These are phyloP conservation scores for Morella rubra DNA, from an alignment of 306 rosid genomes.

Conservation along the genomic window DNA sequence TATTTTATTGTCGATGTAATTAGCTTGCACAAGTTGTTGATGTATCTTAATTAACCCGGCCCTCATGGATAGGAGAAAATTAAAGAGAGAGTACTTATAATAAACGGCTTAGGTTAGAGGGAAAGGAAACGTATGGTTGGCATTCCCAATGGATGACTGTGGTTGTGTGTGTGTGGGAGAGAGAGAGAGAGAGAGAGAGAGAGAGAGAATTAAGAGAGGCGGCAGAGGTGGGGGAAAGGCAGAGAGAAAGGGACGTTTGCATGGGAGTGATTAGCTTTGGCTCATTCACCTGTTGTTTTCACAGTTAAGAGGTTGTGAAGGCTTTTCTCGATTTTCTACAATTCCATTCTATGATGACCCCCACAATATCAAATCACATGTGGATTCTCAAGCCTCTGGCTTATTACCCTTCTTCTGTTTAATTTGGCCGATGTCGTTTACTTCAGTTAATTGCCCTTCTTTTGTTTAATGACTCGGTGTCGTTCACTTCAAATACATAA, in stretches of 20 bases:
- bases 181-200: slow-evolving; percentile 27
- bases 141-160: slow-evolving; percentile 47
- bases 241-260: slow-evolving; percentile 92
- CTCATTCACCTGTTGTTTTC: slow-evolving; percentile 83
- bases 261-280: slow-evolving; percentile 84
- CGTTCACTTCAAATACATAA: too few relatives aligned
- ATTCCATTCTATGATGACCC: slow-evolving; percentile 50
- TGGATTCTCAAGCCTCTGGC: slow-evolving; percentile 25
- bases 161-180: slow-evolving; percentile 10
- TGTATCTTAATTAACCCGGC: slow-evolving; percentile 10
- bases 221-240: slow-evolving; percentile 63
- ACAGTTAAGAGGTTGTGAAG: slow-evolving; percentile 47
- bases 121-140: slow-evolving; percentile 46
- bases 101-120: neutral
- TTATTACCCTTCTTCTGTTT: neutral
- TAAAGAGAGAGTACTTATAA: neutral
- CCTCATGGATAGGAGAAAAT: neutral
- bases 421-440: too few relatives aligned
- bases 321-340: slow-evolving; percentile 65
- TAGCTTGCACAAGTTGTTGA: slow-evolving; percentile 29
- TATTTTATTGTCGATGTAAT: neutral
- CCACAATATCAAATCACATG: slow-evolving; percentile 33
- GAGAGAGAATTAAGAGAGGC: slow-evolving; percentile 29
- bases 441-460: too few relatives aligned
- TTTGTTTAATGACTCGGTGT: too few relatives aligned